Conservation (phyloP, 441 rosid species). For the Eruca vesicaria region DNA sequence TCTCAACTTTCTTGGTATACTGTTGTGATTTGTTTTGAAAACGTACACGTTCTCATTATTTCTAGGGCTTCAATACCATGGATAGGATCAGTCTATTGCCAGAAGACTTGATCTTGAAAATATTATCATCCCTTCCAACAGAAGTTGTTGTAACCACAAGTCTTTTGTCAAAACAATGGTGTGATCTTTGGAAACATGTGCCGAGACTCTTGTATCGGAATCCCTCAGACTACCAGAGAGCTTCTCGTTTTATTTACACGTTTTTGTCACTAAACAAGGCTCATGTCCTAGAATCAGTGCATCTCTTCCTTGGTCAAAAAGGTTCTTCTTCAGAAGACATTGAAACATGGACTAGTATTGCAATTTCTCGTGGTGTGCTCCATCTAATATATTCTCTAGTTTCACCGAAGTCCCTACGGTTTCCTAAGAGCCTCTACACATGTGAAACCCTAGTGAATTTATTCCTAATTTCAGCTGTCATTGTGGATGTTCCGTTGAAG, state of each 20-base stretch:
- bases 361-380: not conserved
- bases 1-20: not conserved
- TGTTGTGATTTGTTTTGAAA: not conserved
- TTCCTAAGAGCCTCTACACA: not conserved
- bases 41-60: not conserved
- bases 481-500: not conserved
- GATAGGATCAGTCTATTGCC: conserved; percentile 9
- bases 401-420: not conserved
- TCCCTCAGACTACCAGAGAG: not conserved
- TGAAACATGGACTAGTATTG: not conserved
- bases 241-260: not conserved
- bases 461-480: not conserved
- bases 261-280: not conserved
- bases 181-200: conserved; percentile 15
- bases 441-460: not conserved
- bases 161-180: conserved; percentile 21
- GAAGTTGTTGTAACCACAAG: not conserved
- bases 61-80: not conserved
- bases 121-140: not conserved
- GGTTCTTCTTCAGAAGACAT: not conserved
- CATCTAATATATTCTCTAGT: not conserved
- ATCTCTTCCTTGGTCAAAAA: not conserved
- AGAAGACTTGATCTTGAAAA: conserved; percentile 11
- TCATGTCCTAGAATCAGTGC: not conserved
- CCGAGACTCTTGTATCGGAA: not conserved